Conservation (phyloP, 2,329 filamentous ascomycete species). For the Coniella lustricola region DNA sequence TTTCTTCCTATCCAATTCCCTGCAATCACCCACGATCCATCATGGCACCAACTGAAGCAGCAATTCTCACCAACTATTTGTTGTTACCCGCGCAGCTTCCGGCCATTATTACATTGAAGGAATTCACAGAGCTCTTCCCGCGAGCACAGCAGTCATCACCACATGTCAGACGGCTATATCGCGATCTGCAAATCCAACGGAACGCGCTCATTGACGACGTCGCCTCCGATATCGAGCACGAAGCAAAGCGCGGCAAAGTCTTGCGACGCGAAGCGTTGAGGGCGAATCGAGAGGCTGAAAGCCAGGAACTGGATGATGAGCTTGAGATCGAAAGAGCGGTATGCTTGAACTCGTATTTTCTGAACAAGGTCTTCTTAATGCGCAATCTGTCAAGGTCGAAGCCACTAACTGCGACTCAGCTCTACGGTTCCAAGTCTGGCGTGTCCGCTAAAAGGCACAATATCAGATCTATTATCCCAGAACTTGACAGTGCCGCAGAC, state of each 20-base stretch:
- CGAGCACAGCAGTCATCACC: constrained; percentile 56
- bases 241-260: constrained; percentile 53
- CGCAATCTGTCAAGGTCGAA: not conserved
- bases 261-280: constrained; percentile 52
- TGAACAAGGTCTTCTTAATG: not conserved
- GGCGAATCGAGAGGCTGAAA: constrained; percentile 43
- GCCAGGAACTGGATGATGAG: constrained; percentile 54
- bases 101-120: constrained; percentile 62
- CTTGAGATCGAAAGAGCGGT: constrained; percentile 56
- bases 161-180: constrained; percentile 65
- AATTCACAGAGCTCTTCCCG: constrained; percentile 74
- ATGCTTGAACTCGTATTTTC: constrained; percentile 21
- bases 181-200: constrained; percentile 70
- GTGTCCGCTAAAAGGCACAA: constrained; percentile 49
- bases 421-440: constrained; percentile 51
- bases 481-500: constrained; percentile 59
- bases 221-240: constrained; percentile 55
- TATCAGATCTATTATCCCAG: constrained; percentile 56
- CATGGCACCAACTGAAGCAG: constrained; percentile 69
- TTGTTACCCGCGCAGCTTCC: constrained; percentile 69
- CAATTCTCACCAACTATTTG: constrained; percentile 71
- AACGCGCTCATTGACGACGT: constrained; percentile 62
- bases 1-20: not conserved
- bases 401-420: constrained; percentile 5
- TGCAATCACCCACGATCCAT: constrained; percentile 13